A percentile compares a stretch with the other conserved stretches of the same genome.
Conservation (phyloP, 768 basidiomycete genomes). For the Macrolepiota fuliginosa region DNA sequence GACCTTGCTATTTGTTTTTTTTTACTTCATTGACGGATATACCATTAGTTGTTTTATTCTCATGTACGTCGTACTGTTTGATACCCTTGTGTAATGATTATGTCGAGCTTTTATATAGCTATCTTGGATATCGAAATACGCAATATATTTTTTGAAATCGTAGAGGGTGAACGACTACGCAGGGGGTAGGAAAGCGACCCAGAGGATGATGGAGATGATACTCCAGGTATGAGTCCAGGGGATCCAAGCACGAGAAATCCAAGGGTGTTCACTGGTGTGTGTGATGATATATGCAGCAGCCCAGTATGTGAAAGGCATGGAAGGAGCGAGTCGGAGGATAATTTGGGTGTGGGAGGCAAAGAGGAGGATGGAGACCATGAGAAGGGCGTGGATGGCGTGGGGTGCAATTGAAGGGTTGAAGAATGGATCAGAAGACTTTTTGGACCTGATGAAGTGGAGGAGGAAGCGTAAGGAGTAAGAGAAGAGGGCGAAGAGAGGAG, state of each 20-base stretch:
- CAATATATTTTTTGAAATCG: no score
- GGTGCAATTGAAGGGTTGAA: slow-evolving; percentile 45
- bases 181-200: slow-evolving; percentile 89
- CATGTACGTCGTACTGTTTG: no score
- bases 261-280: not conserved
- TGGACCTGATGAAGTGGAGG: slow-evolving; percentile 11
- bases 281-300: slow-evolving; percentile 60
- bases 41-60: no score
- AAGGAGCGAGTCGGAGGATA: slow-evolving; percentile 68
- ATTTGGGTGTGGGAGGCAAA: slow-evolving; percentile 89
- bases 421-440: not conserved
- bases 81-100: no score
- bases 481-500: slow-evolving; percentile 56
- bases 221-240: slow-evolving; percentile 83
- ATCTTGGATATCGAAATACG: no score
- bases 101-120: not conserved
- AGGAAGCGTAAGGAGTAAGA: slow-evolving; percentile 37
- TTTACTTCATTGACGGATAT: no score
- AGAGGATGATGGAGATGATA: slow-evolving; percentile 63
- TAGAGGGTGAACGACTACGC: slow-evolving; percentile 43
- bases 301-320: slow-evolving; percentile 86
- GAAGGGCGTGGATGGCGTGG: slow-evolving; percentile 71
- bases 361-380: slow-evolving; percentile 61
- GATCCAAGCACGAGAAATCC: slow-evolving; percentile 49
- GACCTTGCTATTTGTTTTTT: no score